Evolutionary conservation across 78 protist genomes (phyloP), one percentile per base, ranked within the genome.

Genomic region (Emiliania huxleyi): DNA sequence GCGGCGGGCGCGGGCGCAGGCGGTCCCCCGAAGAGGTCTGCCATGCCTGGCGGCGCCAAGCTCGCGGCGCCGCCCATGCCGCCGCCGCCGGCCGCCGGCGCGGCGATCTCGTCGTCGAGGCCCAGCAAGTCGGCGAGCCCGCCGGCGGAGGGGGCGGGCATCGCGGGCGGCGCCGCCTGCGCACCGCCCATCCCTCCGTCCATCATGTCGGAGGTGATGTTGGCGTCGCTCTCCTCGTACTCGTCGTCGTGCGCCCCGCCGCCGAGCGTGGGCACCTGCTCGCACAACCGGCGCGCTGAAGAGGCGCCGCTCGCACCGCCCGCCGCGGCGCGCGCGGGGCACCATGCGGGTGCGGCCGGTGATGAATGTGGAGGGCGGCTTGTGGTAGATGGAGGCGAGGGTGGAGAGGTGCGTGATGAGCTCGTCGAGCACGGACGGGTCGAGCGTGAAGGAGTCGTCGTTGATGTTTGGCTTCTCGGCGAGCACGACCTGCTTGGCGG

Each of bases 371-470:
- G 56, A 95, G 43, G 99, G 98, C 48, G 98, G 98, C 92, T 95
- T 96, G 96, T 98, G 99, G 95, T 95, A 98, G 84, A 99, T 99
- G 21, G 99, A 96, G 25, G 99, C 96, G 43, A 99, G 96, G 25
- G 98, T 94, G 38, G 97, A 77, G 43, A 99, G 93, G 83, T 99
- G 84, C 46, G 92, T 26, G 85, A 98, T 73, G 45, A 99, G 98
- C 84, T 97, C 98, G 90, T 95, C 95, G 33, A 99, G 96, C 37
- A 98, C 92, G 29, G 93, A 8, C 33, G 94, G 96, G 69, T 96
- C 98, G 62, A 98, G 93, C 79, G 73, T 43, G 73, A 83, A 93
- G 29, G 97, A 94, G 93, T 96, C 97, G 69, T 98, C 99, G 8
- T 96, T 75, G 90, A 99, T 98, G 55, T 94, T 71, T n/a, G 99